These are phyloP conservation scores for Clavariopsis aquatica DNA, from an alignment of 495 filamentous ascomycete genomes.

Conservation along the genomic window DNA sequence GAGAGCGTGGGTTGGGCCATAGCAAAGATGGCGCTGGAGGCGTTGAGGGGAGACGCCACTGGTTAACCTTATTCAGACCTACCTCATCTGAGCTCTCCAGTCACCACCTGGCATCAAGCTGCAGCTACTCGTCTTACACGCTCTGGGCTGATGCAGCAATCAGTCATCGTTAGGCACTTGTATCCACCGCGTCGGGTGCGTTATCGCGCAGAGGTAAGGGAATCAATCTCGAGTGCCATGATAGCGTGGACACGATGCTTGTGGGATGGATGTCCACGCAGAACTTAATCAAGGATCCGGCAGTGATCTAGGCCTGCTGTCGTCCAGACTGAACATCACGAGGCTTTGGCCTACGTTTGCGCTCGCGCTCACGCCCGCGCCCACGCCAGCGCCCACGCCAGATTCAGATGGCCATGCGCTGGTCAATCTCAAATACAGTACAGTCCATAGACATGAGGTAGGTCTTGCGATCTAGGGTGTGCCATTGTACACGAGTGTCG, in stretches of 20 bases:
- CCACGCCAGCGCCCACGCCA: not conserved
- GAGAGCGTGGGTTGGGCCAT: not conserved
- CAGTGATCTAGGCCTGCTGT: not conserved
- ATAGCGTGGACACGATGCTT: not conserved
- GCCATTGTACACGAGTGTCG: not conserved
- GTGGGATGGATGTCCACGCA: conserved; percentile 9
- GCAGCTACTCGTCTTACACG: conserved; percentile 18
- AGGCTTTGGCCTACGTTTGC: too few relatives aligned
- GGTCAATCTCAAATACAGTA: not conserved
- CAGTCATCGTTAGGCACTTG: not conserved
- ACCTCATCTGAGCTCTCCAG: not conserved
- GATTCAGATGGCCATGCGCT: not conserved
- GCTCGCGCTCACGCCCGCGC: not conserved
- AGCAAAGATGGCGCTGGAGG: not conserved
- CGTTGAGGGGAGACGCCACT: not conserved
- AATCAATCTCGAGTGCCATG: not conserved
- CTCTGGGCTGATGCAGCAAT: not conserved
- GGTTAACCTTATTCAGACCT: not conserved
- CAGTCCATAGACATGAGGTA: too few relatives aligned
- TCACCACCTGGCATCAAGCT: not conserved
- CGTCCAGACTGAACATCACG: not conserved
- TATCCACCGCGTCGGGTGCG: not conserved
- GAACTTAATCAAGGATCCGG: conserved; percentile 1
- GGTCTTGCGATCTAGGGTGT: not conserved
- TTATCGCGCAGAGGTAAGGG: not conserved